Percentiles rank a stretch among this genome's conserved stretches.
phyloP scores from a whole-genome alignment of 1,284 basidiomycete genomes.

The Tilletiopsis washingtonensis region DNA sequence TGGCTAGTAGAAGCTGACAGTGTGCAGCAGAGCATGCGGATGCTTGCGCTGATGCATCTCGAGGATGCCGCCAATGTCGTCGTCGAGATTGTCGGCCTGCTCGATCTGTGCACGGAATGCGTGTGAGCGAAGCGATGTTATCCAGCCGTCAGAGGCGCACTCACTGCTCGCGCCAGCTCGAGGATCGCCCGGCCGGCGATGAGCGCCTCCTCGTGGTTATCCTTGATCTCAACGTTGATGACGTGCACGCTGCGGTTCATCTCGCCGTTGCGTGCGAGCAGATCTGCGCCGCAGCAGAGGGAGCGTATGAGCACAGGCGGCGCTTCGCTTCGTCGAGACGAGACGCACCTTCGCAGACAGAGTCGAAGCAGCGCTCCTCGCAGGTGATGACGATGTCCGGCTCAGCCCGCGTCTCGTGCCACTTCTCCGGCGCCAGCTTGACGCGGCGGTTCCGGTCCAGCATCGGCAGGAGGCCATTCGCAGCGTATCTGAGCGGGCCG shows the following conservation, averaged over 20 bases:
- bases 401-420: conserved; percentile 80
- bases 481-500: conserved; percentile 54
- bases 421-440: conserved; percentile 87
- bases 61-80: conserved; percentile 79
- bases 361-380: conserved; percentile 96
- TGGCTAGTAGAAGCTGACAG: conserved; percentile 51
- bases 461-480: conserved; percentile 95
- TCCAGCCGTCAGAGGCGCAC: conserved; percentile 41
- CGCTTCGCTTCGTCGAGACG: conserved; percentile 55
- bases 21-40: conserved; percentile 85
- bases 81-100: conserved; percentile 72
- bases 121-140: background rate
- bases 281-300: conserved; percentile 56
- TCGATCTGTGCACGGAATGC: conserved; percentile 62
- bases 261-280: conserved; percentile 79
- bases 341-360: conserved; percentile 84
- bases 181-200: conserved; percentile 92
- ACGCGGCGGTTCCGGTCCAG: conserved; percentile 88
- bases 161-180: conserved; percentile 79
- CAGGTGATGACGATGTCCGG: conserved; percentile 97
- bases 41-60: conserved; percentile 75
- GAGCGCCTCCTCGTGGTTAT: conserved; percentile 95
- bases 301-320: conserved; percentile 60
- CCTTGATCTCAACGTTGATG: conserved; percentile 97
- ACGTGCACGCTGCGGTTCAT: conserved; percentile 88